These are phyloP conservation scores for Aphanocladium album DNA, from an alignment of 2,329 filamentous ascomycete genomes.

Conservation along the genomic window DNA sequence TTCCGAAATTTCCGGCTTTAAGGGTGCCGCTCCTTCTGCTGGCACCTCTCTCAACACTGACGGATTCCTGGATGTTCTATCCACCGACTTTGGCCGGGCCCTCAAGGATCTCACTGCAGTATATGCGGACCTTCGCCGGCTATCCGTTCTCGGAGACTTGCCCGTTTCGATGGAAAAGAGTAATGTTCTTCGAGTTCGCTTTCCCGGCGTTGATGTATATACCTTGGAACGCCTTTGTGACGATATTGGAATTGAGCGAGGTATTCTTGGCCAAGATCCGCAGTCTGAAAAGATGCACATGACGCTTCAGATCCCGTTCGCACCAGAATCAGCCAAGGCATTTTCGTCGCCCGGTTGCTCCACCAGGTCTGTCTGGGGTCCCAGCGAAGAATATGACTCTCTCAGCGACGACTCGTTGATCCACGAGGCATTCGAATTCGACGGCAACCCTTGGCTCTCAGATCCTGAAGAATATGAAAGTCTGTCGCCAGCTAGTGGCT, in stretches of 20 bases:
- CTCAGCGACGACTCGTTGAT: conserved; percentile 32
- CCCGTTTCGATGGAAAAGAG: conserved; percentile 68
- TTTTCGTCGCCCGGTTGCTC: conserved; percentile 46
- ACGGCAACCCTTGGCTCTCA: conserved; percentile 45
- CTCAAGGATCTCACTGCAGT: conserved; percentile 77
- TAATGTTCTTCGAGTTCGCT: conserved; percentile 71
- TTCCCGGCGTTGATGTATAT: conserved; percentile 81
- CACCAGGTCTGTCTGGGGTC: conserved; percentile 38
- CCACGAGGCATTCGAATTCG: conserved; percentile 36
- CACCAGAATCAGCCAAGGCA: conserved; percentile 47
- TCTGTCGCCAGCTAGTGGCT: conserved; percentile 44
- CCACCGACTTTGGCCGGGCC: conserved; percentile 80
- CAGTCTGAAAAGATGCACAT: conserved; percentile 65
- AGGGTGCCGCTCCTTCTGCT: conserved; percentile 34
- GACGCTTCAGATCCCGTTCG: conserved; percentile 81
- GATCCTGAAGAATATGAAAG: conserved; percentile 45
- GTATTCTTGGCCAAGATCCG: conserved; percentile 70
- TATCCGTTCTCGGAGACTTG: conserved; percentile 75
- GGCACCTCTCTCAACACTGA: conserved; percentile 69
- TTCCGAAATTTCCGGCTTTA: conserved; percentile 39
- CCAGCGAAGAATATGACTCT: conserved; percentile 35
- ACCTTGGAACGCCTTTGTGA: conserved; percentile 80
- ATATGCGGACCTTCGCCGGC: conserved; percentile 72
- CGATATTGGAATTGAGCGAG: conserved; percentile 78
- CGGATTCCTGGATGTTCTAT: conserved; percentile 78